A percentile compares a stretch with the other conserved stretches of the same genome.
These are phyloP conservation scores for Aspergillus homomorphus DNA, from an alignment of 495 filamentous ascomycete genomes.

Conservation along the genomic window DNA sequence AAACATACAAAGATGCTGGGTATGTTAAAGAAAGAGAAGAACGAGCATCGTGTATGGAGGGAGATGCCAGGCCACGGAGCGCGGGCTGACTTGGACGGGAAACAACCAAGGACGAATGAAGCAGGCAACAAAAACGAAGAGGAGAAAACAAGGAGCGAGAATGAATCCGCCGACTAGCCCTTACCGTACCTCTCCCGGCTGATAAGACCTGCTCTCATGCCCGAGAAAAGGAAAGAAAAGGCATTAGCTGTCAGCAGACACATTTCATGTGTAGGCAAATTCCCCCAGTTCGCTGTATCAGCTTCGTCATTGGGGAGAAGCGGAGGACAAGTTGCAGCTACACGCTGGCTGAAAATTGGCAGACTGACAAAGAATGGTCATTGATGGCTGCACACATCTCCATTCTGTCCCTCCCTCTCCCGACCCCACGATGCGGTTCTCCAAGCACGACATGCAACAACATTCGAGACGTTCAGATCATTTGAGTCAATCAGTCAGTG, in stretches of 20 bases:
- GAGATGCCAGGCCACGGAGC: background rate
- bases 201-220: background rate
- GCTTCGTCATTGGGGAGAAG: too few relatives aligned
- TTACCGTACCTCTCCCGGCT: background rate
- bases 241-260: background rate
- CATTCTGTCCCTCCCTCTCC: background rate
- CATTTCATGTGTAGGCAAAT: background rate
- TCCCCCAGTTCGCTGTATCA: background rate
- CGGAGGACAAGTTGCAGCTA: too few relatives aligned
- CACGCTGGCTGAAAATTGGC: too few relatives aligned
- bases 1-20: conserved; percentile 22
- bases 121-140: background rate
- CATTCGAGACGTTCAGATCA: background rate
- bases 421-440: background rate
- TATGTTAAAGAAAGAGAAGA: conserved; percentile 18
- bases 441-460: background rate
- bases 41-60: conserved; percentile 17
- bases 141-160: background rate
- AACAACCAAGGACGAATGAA: background rate
- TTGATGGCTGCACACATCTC: background rate
- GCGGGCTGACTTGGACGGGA: background rate
- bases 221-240: background rate
- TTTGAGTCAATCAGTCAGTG: background rate
- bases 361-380: background rate
- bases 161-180: background rate